phyloP scores from a whole-genome alignment of 441 rosid genomes.

The Euphorbia schlechtendalii region DNA sequence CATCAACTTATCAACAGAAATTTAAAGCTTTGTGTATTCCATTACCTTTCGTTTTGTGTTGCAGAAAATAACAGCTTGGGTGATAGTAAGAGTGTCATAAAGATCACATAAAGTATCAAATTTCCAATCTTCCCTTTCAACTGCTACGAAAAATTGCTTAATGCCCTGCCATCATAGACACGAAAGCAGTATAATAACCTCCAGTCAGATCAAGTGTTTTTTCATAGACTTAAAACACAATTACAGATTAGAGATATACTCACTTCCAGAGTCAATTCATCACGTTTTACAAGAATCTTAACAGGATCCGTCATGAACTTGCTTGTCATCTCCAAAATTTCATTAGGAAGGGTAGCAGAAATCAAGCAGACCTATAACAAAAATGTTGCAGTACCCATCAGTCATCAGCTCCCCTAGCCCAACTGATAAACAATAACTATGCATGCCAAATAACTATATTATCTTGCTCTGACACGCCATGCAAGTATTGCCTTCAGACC shows the following conservation, averaged over 20 bases:
- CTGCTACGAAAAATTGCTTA: slow-evolving; percentile 89
- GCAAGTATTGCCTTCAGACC: not conserved
- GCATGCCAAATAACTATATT: not conserved
- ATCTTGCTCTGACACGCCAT: not conserved
- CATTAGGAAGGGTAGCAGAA: slow-evolving; percentile 97
- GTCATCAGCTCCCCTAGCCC: not conserved
- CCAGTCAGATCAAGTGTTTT: slow-evolving; percentile 37
- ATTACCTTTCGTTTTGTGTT: slow-evolving; percentile 89
- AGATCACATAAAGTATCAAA: slow-evolving; percentile 94
- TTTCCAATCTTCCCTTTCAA: slow-evolving; percentile 97
- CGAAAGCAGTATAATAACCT: slow-evolving; percentile 15
- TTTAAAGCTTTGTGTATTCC: slow-evolving; percentile 54
- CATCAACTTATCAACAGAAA: not conserved
- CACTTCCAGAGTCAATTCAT: slow-evolving; percentile 95
- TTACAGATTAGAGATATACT: slow-evolving; percentile 43
- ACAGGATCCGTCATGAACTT: slow-evolving; percentile 99
- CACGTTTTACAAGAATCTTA: slow-evolving; percentile 94
- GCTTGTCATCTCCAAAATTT: slow-evolving; percentile 88
- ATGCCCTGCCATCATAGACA: slow-evolving; percentile 51
- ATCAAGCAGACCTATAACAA: slow-evolving; percentile 46
- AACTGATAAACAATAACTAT: not conserved
- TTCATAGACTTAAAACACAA: slow-evolving; percentile 56
- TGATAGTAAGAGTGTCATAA: slow-evolving; percentile 84
- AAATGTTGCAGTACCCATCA: not conserved
- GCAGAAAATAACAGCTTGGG: slow-evolving; percentile 96